Base-by-base conservation (phyloP, 78 protist genomes). In the Dictyostelium capitatum region DNA sequence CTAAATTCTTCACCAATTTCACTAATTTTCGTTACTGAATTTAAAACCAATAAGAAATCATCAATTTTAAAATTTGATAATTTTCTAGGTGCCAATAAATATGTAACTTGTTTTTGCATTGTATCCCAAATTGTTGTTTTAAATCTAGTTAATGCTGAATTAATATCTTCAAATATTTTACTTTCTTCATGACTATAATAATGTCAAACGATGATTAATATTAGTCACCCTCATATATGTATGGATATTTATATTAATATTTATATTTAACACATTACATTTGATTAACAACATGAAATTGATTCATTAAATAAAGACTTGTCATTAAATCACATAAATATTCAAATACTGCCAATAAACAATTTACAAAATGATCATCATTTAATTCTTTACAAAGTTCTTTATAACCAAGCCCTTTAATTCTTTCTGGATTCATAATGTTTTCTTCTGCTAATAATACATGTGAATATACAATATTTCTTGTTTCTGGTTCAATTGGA, bases 1-100 rank as follows among this genome's bases (percentile, higher is more conserved):
- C 84, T 77, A 77, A 87, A 87, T 47, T 87, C 93, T 56, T 87
- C 84, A 15, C 93, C 93, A 64, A 87, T 87, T 67, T 74, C 93
- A 30, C 70, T 48, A 32, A 87, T 87, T 84, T 87, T 87, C 23
- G 83, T 87, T 1, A 87, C 93, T 0, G 93, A 87, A 48, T 87
- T 87, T 20, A 87, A 25, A 48, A 87, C 75, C 84, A 87, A 77
- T 7, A 59, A 54, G 84, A 87, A 87, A 62, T 87, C 93, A 64
- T 87, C 93, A 54, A 87, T 87, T 64, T 87, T 87, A 41, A 87
- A 87, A 47, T 80, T 77, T 14, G 80, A 62, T 15, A 87, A 23
- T 51, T 87, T 87, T 59, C 93, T 74, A 28, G 83, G 83, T 48
- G 56, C 77, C 20, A 87, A 51, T 62, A 87, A 25, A 43, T 30